These are phyloP conservation scores for Leucaena leucocephala DNA, from an alignment of 306 rosid genomes.

Conservation along the genomic window DNA sequence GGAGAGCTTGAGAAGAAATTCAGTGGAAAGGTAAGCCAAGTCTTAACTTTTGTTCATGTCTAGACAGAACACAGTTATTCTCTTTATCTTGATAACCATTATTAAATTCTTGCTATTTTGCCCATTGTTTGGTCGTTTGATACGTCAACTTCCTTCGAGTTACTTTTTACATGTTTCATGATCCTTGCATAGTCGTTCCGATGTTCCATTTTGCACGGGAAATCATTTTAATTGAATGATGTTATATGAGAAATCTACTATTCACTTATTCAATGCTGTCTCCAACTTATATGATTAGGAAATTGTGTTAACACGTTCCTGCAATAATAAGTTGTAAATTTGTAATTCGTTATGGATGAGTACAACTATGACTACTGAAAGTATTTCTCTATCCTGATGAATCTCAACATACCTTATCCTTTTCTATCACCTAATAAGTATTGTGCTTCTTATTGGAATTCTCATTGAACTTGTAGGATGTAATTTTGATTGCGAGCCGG, in stretches of 20 bases:
- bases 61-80: not conserved
- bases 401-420: not conserved
- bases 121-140: not conserved
- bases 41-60: not conserved
- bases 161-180: not conserved
- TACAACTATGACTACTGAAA: not conserved
- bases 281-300: not conserved
- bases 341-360: not conserved
- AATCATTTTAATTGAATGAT: not conserved
- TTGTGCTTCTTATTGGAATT: not conserved
- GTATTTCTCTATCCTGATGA: constrained; percentile 1
- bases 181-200: not conserved
- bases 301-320: not conserved
- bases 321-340: not conserved
- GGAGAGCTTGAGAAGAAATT: constrained; percentile 97
- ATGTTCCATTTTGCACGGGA: not conserved
- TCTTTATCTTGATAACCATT: not conserved
- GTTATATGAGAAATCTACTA: not conserved
- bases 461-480: constrained; percentile 51
- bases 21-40: constrained; percentile 72
- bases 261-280: not conserved
- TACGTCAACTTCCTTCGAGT: not conserved
- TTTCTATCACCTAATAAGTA: not conserved
- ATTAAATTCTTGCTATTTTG: not conserved
- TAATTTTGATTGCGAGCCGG: constrained; percentile 75